Evolutionary conservation across 2,329 filamentous ascomycete species (phyloP).

Genomic region (Oidium heveae): DNA sequence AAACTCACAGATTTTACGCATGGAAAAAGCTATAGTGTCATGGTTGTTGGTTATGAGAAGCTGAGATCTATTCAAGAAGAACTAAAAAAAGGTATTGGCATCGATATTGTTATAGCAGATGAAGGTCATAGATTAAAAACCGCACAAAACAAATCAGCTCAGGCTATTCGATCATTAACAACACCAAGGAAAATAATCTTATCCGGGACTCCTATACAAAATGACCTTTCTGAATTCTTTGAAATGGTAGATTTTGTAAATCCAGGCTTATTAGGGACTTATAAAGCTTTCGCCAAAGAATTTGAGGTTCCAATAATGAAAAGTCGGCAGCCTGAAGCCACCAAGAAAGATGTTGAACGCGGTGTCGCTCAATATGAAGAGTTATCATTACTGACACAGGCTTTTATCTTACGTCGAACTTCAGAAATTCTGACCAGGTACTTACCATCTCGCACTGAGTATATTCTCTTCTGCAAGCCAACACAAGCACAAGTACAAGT

Average conservation of each 20-base stretch:
- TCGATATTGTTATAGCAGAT: slow-evolving; percentile 84
- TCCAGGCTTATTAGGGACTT: slow-evolving; percentile 76
- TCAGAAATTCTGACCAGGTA: slow-evolving; percentile 79
- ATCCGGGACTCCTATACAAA: slow-evolving; percentile 78
- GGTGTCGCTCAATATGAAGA: slow-evolving; percentile 50
- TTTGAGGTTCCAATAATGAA: slow-evolving; percentile 74
- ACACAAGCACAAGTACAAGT: slow-evolving; percentile 75
- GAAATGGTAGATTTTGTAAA: slow-evolving; percentile 81
- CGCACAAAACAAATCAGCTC: slow-evolving; percentile 74
- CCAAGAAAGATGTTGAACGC: slow-evolving; percentile 45
- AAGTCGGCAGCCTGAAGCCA: slow-evolving; percentile 27
- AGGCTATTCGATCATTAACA: slow-evolving; percentile 71
- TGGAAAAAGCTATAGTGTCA: slow-evolving; percentile 40
- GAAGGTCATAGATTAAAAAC: slow-evolving; percentile 97
- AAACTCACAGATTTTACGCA: slow-evolving; percentile 42
- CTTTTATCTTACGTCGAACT: slow-evolving; percentile 63
- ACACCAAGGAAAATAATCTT: slow-evolving; percentile 22
- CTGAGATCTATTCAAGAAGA: slow-evolving; percentile 38
- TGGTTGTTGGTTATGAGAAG: slow-evolving; percentile 54
- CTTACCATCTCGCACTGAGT: slow-evolving; percentile 84
- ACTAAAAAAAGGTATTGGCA: slow-evolving; percentile 31
- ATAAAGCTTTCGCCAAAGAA: slow-evolving; percentile 82
- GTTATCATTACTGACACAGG: slow-evolving; percentile 79
- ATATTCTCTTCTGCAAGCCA: slow-evolving; percentile 79
- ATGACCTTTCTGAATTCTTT: slow-evolving; percentile 87